A percentile compares a stretch with the other conserved stretches of the same genome.
These are phyloP conservation scores for Globisporangium splendens DNA, from an alignment of 352 stramenopile genomes.

Conservation along the genomic window DNA sequence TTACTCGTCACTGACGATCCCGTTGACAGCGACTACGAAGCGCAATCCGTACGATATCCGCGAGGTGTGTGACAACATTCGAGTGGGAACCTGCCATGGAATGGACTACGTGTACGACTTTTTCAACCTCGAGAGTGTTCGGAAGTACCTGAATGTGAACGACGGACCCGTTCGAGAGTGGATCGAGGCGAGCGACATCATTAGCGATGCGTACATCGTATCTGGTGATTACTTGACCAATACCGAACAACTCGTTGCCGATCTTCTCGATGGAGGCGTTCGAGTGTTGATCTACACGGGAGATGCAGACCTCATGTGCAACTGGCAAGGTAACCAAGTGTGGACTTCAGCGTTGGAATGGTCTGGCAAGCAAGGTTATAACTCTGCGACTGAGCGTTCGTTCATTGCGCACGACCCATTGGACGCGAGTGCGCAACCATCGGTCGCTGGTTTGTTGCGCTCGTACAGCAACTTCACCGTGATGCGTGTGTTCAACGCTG, in stretches of 20 bases:
- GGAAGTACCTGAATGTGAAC: slow-evolving; percentile 20
- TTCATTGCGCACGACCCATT: slow-evolving; percentile 9
- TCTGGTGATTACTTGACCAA: slow-evolving; percentile 81
- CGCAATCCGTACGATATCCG: slow-evolving; percentile 68
- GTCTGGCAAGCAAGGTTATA: slow-evolving; percentile 84
- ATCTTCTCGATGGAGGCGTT: slow-evolving; percentile 75
- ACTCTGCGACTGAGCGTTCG: slow-evolving; percentile 25
- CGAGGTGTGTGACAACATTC: background rate
- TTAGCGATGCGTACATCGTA: slow-evolving; percentile 83
- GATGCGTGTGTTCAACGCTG: slow-evolving; percentile 32
- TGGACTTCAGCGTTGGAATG: slow-evolving; percentile 92
- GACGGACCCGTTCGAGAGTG: slow-evolving; percentile 48
- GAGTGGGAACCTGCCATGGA: slow-evolving; percentile 1
- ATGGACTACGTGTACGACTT: slow-evolving; percentile 4
- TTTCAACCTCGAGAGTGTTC: slow-evolving; percentile 2
- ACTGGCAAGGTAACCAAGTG: slow-evolving; percentile 93
- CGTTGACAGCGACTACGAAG: slow-evolving; percentile 3
- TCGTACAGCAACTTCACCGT: slow-evolving; percentile 25
- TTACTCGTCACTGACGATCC: background rate
- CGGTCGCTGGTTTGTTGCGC: slow-evolving; percentile 17
- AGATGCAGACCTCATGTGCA: slow-evolving; percentile 95
- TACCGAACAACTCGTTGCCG: slow-evolving; percentile 84
- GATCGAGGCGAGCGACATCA: slow-evolving; percentile 90
- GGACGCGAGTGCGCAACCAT: background rate
- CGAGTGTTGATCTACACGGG: slow-evolving; percentile 94